These are phyloP conservation scores for Cadophora sp. DNA, from an alignment of 2,329 filamentous ascomycete genomes.

Conservation along the genomic window DNA sequence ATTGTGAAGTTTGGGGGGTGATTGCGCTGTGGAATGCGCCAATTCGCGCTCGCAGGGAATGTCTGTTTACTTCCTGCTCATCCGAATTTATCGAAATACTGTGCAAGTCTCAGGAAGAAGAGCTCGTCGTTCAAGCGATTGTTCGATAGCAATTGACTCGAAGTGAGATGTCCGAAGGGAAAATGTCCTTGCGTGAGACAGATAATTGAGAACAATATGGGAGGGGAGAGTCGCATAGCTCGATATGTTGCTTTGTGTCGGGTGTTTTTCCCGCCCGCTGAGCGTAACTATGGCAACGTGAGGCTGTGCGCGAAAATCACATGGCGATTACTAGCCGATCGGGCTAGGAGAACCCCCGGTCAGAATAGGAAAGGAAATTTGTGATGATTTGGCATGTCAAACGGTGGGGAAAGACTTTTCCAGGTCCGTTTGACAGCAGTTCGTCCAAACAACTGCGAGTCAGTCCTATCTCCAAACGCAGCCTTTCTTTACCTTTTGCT, in stretches of 20 bases:
- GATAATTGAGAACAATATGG: not conserved
- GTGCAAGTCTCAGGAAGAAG: not conserved
- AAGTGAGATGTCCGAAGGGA: not conserved
- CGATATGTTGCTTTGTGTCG: slow-evolving; percentile 1
- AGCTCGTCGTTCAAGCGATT: not conserved
- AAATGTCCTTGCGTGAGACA: not conserved
- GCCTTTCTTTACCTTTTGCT: not conserved
- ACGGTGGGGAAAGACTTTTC: not conserved
- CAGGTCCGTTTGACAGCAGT: not conserved
- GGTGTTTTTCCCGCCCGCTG: slow-evolving; percentile 4
- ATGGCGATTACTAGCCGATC: not conserved
- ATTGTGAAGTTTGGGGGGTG: slow-evolving; percentile 1
- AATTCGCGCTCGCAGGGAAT: slow-evolving; percentile 17
- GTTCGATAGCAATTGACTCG: not conserved
- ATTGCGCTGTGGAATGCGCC: slow-evolving; percentile 32
- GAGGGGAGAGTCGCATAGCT: not conserved
- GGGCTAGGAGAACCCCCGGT: not conserved
- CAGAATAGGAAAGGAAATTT: slow-evolving; percentile 12
- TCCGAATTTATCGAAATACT: not conserved
- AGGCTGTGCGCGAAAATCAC: not conserved
- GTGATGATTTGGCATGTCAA: slow-evolving; percentile 9
- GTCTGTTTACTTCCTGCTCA: slow-evolving; percentile 31
- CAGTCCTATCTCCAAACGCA: slow-evolving; percentile 14
- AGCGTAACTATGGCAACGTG: slow-evolving; percentile 9
- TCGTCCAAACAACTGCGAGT: not conserved